These are phyloP conservation scores for Hypomyces rosellus DNA, from an alignment of 2,329 filamentous ascomycete genomes.

Conservation along the genomic window DNA sequence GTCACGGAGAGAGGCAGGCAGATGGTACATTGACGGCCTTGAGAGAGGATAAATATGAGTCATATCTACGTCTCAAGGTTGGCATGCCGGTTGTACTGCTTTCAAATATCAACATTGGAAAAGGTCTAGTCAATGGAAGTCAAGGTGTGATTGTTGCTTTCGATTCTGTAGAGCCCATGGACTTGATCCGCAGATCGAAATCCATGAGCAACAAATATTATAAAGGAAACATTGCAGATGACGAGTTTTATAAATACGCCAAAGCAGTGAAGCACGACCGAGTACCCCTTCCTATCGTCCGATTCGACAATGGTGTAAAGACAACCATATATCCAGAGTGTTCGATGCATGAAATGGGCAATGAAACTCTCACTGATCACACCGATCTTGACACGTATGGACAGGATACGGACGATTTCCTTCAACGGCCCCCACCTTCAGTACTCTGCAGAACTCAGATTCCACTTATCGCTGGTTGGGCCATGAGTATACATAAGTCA, in stretches of 20 bases:
- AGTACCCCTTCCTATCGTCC: conserved; percentile 27
- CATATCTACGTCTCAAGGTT: conserved; percentile 9
- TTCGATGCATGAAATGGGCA: neutral
- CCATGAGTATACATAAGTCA: conserved; percentile 57
- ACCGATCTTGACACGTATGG: no score
- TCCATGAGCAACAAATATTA: neutral
- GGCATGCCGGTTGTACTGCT: conserved; percentile 19
- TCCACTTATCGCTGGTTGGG: conserved; percentile 54
- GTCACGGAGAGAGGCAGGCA: neutral
- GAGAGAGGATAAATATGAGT: conserved; percentile 13
- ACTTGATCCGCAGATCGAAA: neutral
- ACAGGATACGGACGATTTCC: conserved; percentile 30
- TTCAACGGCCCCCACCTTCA: conserved; percentile 36
- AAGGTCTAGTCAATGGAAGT: conserved; percentile 19
- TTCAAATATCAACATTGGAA: conserved; percentile 15
- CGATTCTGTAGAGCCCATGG: conserved; percentile 1
- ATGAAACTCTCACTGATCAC: no score
- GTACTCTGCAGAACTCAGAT: conserved; percentile 53
- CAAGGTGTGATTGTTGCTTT: conserved; percentile 20
- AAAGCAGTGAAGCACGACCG: conserved; percentile 4
- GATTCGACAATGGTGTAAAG: conserved; percentile 41
- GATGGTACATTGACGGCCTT: conserved; percentile 11
- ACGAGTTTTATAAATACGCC: conserved; percentile 6
- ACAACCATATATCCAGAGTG: conserved; percentile 47
- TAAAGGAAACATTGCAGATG: conserved; percentile 10